These are phyloP conservation scores for Henckelia pumila DNA, from an alignment of 257 asterid genomes.

Conservation along the genomic window DNA sequence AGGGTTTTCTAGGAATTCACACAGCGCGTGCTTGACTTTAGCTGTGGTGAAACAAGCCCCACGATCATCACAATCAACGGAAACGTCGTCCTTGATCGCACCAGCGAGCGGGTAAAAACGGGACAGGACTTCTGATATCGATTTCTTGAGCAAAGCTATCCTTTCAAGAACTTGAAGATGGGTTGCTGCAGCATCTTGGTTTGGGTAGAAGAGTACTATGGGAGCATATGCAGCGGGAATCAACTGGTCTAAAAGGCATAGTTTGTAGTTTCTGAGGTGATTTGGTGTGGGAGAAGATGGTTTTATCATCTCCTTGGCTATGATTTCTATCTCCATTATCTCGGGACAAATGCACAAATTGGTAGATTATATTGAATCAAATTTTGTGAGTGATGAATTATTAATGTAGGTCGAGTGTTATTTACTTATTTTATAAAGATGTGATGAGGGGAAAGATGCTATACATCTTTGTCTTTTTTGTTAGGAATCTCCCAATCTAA, in stretches of 20 bases:
- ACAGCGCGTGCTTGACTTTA: conserved; percentile 30
- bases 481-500: too few species aligned
- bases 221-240: conserved; percentile 82
- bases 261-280: conserved; percentile 50
- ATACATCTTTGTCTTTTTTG: too few species aligned
- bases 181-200: conserved; percentile 19
- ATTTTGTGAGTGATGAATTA: background rate
- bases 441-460: too few species aligned
- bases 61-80: conserved; percentile 57
- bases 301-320: conserved; percentile 47
- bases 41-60: conserved; percentile 57
- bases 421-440: too few species aligned
- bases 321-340: conserved; percentile 40
- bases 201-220: conserved; percentile 52
- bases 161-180: conserved; percentile 29
- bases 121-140: conserved; percentile 49
- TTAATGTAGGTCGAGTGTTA: too few species aligned
- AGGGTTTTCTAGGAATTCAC: conserved; percentile 43
- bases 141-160: conserved; percentile 39
- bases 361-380: background rate
- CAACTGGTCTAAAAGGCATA: conserved; percentile 59
- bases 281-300: conserved; percentile 68
- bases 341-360: conserved; percentile 8
- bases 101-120: conserved; percentile 72
- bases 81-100: conserved; percentile 45